Conservation (phyloP, 2,329 filamentous ascomycete species). For the Waltergamsia citrina region DNA sequence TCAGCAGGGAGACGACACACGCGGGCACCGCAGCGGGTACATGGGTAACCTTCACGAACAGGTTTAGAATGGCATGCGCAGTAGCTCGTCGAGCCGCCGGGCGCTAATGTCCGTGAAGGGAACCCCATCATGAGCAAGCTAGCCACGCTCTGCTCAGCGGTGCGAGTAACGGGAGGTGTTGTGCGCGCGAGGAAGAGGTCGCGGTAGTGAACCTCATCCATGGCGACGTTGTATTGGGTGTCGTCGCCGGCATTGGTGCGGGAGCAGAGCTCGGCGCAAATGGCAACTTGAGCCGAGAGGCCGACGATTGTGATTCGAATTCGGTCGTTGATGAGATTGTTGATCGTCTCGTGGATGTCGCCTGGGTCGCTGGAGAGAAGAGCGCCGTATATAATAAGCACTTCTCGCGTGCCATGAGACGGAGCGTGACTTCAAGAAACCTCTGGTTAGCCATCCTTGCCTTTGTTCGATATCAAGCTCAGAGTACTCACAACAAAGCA, state of each 20-base stretch:
- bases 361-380: slow-evolving; percentile 85
- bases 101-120: slow-evolving; percentile 72
- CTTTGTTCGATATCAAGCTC: no score
- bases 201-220: slow-evolving; percentile 68
- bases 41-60: slow-evolving; percentile 77
- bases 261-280: slow-evolving; percentile 82
- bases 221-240: slow-evolving; percentile 69
- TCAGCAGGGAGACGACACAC: slow-evolving; percentile 86
- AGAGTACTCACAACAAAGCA: slow-evolving; percentile 59
- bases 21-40: slow-evolving; percentile 79
- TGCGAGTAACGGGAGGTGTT: slow-evolving; percentile 76
- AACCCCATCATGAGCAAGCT: slow-evolving; percentile 96
- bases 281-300: slow-evolving; percentile 81
- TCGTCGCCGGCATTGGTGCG: slow-evolving; percentile 77
- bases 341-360: slow-evolving; percentile 88
- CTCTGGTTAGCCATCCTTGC: neutral
- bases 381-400: slow-evolving; percentile 86
- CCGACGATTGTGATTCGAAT: slow-evolving; percentile 87
- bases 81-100: slow-evolving; percentile 54
- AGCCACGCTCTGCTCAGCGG: slow-evolving; percentile 45
- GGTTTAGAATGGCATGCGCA: slow-evolving; percentile 88
- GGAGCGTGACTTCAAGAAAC: slow-evolving; percentile 61
- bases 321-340: slow-evolving; percentile 66
- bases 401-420: slow-evolving; percentile 85
- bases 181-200: slow-evolving; percentile 85